These are phyloP conservation scores for Aspergillus ellipticus DNA, from an alignment of 495 filamentous ascomycete species.

Conservation along the genomic window DNA sequence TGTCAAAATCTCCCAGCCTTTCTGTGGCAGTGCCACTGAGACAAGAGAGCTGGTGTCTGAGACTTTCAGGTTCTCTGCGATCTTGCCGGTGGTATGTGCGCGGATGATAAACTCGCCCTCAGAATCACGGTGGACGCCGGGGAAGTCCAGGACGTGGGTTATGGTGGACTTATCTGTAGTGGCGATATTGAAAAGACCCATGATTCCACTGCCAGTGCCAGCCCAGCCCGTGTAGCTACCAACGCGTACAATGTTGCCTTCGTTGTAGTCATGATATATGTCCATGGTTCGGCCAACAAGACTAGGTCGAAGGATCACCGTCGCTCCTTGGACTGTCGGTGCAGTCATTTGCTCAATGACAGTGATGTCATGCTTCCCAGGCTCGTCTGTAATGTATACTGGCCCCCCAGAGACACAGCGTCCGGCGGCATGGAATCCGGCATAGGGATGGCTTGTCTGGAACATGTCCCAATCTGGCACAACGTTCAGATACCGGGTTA, in stretches of 20 bases:
- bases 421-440: constrained; percentile 81
- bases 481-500: constrained; percentile 70
- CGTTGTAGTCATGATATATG: constrained; percentile 70
- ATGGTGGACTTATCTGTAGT: constrained; percentile 56
- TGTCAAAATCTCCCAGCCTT: constrained; percentile 79
- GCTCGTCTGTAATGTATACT: constrained; percentile 88
- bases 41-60: constrained; percentile 42
- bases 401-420: constrained; percentile 88
- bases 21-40: constrained; percentile 53
- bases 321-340: constrained; percentile 60
- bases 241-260: constrained; percentile 68
- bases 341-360: constrained; percentile 77
- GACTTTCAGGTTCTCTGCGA: constrained; percentile 48
- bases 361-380: constrained; percentile 69
- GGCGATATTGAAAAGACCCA: constrained; percentile 82
- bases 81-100: constrained; percentile 62
- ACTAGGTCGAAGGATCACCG: constrained; percentile 73
- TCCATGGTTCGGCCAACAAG: constrained; percentile 65
- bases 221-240: constrained; percentile 67
- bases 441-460: constrained; percentile 76
- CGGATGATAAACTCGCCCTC: constrained; percentile 62
- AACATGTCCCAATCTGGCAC: constrained; percentile 99
- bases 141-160: constrained; percentile 66
- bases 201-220: constrained; percentile 64
- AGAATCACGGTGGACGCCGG: constrained; percentile 51